phyloP scores from a whole-genome alignment of 2,329 filamentous ascomycete species.

The Fusarium nisikadoi region DNA sequence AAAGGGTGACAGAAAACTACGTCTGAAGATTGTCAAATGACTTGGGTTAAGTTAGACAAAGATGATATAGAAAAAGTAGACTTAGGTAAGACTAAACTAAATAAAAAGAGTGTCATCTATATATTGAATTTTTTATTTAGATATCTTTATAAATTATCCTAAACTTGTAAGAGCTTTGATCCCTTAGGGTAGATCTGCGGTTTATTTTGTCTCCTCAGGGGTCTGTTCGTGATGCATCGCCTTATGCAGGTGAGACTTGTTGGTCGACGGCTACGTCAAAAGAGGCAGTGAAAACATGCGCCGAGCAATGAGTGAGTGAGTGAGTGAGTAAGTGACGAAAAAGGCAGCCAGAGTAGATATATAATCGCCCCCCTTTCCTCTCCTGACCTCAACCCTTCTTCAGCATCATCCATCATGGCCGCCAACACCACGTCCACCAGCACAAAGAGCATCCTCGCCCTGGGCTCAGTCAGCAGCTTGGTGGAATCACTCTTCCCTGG shows the following conservation, averaged over 20 bases:
- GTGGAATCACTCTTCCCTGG: constrained; percentile 8
- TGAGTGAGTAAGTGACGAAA: not conserved
- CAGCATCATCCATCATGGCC: not conserved
- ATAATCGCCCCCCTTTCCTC: not conserved
- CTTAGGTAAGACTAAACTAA: fast-evolving
- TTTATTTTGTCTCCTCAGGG: not conserved
- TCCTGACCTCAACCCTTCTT: not conserved
- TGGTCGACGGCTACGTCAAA: not conserved
- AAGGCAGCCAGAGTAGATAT: not conserved
- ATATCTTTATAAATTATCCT: too few relatives aligned
- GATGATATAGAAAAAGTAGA: too few relatives aligned
- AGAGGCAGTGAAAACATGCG: not conserved
- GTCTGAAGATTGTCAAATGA: fast-evolving
- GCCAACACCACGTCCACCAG: not conserved
- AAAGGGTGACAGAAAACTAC: not conserved
- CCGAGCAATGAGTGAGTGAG: not conserved
- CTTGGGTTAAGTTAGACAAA: fast-evolving
- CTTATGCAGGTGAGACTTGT: constrained; percentile 1
- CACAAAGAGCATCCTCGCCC: not conserved
- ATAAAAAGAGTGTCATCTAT: too few relatives aligned
- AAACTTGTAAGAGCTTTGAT: too few relatives aligned
- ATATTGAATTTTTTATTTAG: too few relatives aligned
- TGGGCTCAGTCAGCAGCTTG: not conserved
- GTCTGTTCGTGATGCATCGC: not conserved
- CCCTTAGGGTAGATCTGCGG: fast-evolving